A percentile compares a stretch with the other conserved stretches of the same genome.
These are phyloP conservation scores for Naganishia liquefaciens DNA, from an alignment of 1,284 basidiomycete species.

Conservation along the genomic window DNA sequence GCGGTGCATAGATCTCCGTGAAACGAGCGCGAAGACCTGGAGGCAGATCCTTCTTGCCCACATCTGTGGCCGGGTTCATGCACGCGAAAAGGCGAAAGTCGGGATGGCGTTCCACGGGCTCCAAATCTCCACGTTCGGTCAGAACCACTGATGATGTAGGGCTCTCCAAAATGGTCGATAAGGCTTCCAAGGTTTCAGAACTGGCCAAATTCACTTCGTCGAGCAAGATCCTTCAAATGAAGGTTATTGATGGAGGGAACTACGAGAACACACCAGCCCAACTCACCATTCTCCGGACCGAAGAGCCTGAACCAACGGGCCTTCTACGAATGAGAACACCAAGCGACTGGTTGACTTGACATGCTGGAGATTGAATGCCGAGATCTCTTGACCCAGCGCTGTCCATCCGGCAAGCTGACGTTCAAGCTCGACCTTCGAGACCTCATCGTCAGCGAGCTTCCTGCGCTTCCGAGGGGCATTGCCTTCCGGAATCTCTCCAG, in stretches of 20 bases:
- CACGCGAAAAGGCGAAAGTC: slow-evolving; percentile 97
- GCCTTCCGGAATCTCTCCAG: slow-evolving; percentile 17
- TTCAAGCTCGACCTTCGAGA: slow-evolving; percentile 54
- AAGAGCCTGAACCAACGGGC: slow-evolving; percentile 90
- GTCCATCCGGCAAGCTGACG: slow-evolving; percentile 63
- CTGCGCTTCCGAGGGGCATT: slow-evolving; percentile 64
- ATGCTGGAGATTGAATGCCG: slow-evolving; percentile 82
- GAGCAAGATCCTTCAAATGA: slow-evolving; percentile 84
- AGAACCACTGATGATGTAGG: slow-evolving; percentile 85
- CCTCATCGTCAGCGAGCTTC: slow-evolving; percentile 60
- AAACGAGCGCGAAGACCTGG: slow-evolving; percentile 86
- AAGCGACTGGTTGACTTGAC: slow-evolving; percentile 81
- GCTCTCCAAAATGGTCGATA: slow-evolving; percentile 82
- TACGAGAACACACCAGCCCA: neutral
- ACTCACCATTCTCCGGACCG: slow-evolving; percentile 83
- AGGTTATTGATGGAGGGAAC: neutral
- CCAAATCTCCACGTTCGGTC: slow-evolving; percentile 89
- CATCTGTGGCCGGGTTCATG: slow-evolving; percentile 99
- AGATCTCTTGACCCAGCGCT: slow-evolving; percentile 69
- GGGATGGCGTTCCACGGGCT: slow-evolving; percentile 85
- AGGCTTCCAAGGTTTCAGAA: slow-evolving; percentile 90
- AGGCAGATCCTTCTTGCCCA: slow-evolving; percentile 96
- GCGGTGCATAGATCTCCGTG: slow-evolving; percentile 91
- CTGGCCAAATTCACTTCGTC: slow-evolving; percentile 97
- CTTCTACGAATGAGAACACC: slow-evolving; percentile 93